Conservation (phyloP, 805 yeast species). For the Nakazawaea molendinolei region DNA sequence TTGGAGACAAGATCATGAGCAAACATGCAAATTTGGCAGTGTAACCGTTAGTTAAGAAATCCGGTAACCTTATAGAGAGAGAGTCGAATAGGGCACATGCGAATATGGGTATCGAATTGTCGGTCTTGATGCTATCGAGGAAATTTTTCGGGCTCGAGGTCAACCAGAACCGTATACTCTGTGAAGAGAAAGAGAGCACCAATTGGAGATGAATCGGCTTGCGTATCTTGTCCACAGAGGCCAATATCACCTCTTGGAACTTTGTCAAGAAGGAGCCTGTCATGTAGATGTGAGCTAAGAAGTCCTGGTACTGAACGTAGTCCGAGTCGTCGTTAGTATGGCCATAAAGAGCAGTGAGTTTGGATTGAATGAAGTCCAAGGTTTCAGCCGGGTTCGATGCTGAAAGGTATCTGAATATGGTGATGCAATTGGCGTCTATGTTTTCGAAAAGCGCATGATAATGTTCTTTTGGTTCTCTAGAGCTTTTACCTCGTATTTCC, state of each 20-base stretch:
- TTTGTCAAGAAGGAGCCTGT: constrained; percentile 23
- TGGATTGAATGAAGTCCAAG: constrained; percentile 26
- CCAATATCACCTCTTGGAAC: constrained; percentile 33
- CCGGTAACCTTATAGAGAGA: constrained; percentile 4
- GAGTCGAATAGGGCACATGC: constrained; percentile 8
- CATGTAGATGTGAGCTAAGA: constrained; percentile 37
- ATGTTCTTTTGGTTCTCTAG: constrained; percentile 15
- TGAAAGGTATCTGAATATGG: constrained; percentile 38
- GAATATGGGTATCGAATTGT: constrained; percentile 5
- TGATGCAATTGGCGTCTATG: constrained; percentile 32
- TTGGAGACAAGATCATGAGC: constrained; percentile 27
- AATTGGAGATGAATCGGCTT: constrained; percentile 40
- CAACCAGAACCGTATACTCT: constrained; percentile 42
- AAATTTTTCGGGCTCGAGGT: constrained; percentile 42
- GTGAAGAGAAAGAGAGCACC: constrained; percentile 38
- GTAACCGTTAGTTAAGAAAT: constrained; percentile 2
- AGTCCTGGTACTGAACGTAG: constrained; percentile 37
- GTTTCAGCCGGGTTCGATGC: constrained; percentile 43
- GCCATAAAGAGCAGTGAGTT: constrained; percentile 16
- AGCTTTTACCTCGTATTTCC: constrained; percentile 9
- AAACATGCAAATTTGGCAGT: constrained; percentile 23
- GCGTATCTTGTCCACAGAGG: constrained; percentile 28
- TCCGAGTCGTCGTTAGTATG: constrained; percentile 24
- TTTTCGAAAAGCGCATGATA: constrained; percentile 20
- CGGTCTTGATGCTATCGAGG: constrained; percentile 17